A percentile compares a stretch with the other conserved stretches of the same genome.
phyloP scores from a whole-genome alignment of 495 filamentous ascomycete species.

The Xeromyces bisporus region DNA sequence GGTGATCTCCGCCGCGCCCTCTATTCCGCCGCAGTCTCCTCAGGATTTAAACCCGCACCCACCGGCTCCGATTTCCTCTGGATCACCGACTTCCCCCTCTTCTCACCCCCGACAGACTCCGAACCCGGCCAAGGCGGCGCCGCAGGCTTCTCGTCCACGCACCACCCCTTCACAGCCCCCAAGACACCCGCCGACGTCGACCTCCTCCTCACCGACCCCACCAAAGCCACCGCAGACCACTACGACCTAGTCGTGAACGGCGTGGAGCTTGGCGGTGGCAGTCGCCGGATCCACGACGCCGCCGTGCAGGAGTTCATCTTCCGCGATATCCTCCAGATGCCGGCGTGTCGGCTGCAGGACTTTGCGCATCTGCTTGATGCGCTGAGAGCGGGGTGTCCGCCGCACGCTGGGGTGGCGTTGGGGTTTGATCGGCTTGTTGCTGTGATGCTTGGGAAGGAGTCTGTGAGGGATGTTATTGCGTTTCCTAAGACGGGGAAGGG shows the following conservation, averaged over 20 bases:
- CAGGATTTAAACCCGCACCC: conserved; percentile 37
- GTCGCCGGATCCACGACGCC: conserved; percentile 78
- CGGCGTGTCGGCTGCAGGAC: conserved; percentile 42
- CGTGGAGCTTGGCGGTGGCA: conserved; percentile 84
- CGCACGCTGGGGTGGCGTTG: conserved; percentile 83
- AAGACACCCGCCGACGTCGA: conserved; percentile 55
- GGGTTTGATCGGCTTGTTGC: conserved; percentile 86
- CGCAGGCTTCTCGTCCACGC: conserved; percentile 70
- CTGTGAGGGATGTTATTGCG: conserved; percentile 80
- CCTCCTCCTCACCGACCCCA: conserved; percentile 52
- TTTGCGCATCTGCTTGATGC: conserved; percentile 76
- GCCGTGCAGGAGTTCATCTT: conserved; percentile 73
- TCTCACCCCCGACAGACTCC: conserved; percentile 48
- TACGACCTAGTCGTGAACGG: conserved; percentile 96
- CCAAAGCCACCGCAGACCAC: conserved; percentile 58
- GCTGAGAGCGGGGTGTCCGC: conserved; percentile 79
- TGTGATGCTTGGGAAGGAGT: conserved; percentile 55
- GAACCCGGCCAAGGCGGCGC: conserved; percentile 72
- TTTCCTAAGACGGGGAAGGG: conserved; percentile 87
- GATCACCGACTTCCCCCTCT: conserved; percentile 83
- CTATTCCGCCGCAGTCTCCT: conserved; percentile 44
- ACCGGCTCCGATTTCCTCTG: conserved; percentile 53
- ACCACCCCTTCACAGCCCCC: conserved; percentile 93
- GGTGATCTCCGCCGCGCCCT: conserved; percentile 60
- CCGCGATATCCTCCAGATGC: conserved; percentile 59